phyloP scores from a whole-genome alignment of 2,329 filamentous ascomycete species.

The Aureobasidium sp. region DNA sequence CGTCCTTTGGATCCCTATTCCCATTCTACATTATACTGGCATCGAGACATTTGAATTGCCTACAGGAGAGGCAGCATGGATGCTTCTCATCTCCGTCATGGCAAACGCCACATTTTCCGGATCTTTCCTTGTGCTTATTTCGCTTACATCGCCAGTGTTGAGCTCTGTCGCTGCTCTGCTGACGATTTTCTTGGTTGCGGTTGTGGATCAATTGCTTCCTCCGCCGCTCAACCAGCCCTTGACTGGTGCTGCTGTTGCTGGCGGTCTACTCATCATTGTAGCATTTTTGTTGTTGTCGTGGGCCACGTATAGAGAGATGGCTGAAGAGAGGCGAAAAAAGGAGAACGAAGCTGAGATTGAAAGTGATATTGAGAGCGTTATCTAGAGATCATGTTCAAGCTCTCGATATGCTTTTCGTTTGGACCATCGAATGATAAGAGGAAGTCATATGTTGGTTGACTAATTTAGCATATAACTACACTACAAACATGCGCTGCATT shows the following conservation, averaged over 20 bases:
- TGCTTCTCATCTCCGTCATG: slow-evolving; percentile 72
- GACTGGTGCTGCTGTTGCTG: slow-evolving; percentile 65
- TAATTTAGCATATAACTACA: neutral
- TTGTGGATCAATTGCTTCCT: slow-evolving; percentile 82
- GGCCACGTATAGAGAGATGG: slow-evolving; percentile 91
- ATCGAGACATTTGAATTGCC: slow-evolving; percentile 81
- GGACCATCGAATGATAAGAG: neutral
- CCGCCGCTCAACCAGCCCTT: slow-evolving; percentile 60
- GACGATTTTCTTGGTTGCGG: slow-evolving; percentile 92
- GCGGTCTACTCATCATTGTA: slow-evolving; percentile 78
- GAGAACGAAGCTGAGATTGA: slow-evolving; percentile 34
- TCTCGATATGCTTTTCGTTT: neutral
- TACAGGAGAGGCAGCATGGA: slow-evolving; percentile 65
- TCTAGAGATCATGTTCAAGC: neutral
- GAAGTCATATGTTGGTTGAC: neutral
- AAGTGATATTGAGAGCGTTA: slow-evolving; percentile 36
- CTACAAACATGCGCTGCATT: neutral
- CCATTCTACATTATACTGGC: slow-evolving; percentile 69
- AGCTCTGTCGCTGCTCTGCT: slow-evolving; percentile 79
- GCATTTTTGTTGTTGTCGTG: slow-evolving; percentile 84
- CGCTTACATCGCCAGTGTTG: slow-evolving; percentile 83
- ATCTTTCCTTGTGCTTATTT: slow-evolving; percentile 87
- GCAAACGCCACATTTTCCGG: slow-evolving; percentile 91
- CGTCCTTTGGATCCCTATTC: slow-evolving; percentile 88
- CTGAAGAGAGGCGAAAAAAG: slow-evolving; percentile 65